These are phyloP conservation scores for Aureobasidium melanogenum DNA, from an alignment of 2,329 filamentous ascomycete genomes.

Conservation along the genomic window DNA sequence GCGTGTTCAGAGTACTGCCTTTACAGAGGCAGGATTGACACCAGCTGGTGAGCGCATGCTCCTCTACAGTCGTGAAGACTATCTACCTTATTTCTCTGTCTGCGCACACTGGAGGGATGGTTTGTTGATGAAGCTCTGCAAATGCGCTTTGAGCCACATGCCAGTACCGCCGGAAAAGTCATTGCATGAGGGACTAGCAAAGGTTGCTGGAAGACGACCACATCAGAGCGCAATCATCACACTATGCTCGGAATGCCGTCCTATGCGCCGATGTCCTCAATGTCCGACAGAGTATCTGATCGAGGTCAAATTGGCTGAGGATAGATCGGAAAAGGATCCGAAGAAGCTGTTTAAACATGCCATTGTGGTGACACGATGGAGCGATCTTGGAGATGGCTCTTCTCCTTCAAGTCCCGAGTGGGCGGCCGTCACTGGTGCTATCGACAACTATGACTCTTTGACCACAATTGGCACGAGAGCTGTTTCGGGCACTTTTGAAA, in stretches of 20 bases:
- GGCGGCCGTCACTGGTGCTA: constrained; percentile 44
- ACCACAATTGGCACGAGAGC: constrained; percentile 43
- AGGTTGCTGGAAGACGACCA: constrained; percentile 21
- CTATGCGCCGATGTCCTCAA: constrained; percentile 52
- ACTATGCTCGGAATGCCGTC: constrained; percentile 47
- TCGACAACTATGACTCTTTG: constrained; percentile 46
- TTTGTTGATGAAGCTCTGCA: constrained; percentile 50
- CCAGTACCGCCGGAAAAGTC: constrained; percentile 34
- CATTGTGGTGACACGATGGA: constrained; percentile 53
- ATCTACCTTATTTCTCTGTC: constrained; percentile 53
- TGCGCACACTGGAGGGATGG: constrained; percentile 57
- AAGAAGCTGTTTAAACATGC: constrained; percentile 47
- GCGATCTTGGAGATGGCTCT: constrained; percentile 49
- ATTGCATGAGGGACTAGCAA: constrained; percentile 17
- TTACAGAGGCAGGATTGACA: constrained; percentile 42
- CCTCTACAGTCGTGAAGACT: constrained; percentile 52
- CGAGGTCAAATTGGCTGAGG: constrained; percentile 51
- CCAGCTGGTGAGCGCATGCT: constrained; percentile 45
- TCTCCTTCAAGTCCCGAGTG: constrained; percentile 45
- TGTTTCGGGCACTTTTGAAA: constrained; percentile 52
- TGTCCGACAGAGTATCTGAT: constrained; percentile 56
- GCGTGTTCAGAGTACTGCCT: constrained; percentile 47
- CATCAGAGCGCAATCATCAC: constrained; percentile 34
- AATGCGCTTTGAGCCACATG: constrained; percentile 52
- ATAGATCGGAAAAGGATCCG: constrained; percentile 33